These are phyloP conservation scores for Suhomyces yuchorum DNA, from an alignment of 1,139 yeast species.

Conservation along the genomic window DNA sequence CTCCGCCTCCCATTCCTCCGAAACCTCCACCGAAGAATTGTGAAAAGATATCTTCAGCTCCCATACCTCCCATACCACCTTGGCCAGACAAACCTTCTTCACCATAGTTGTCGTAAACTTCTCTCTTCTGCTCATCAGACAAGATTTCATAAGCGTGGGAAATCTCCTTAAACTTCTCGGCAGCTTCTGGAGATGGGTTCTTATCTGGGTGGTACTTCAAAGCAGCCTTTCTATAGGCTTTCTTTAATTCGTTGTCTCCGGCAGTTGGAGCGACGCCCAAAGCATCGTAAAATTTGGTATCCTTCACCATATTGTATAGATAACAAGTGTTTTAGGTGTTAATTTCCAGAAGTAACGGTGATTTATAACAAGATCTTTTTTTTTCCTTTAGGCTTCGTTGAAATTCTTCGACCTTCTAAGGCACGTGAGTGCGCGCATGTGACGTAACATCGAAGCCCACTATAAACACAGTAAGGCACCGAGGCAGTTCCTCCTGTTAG, in stretches of 20 bases:
- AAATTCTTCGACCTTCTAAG: conserved; percentile 12
- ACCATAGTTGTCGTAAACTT: conserved; percentile 86
- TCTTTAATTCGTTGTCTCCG: conserved; percentile 80
- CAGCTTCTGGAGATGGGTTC: conserved; percentile 78
- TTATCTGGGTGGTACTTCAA: conserved; percentile 96
- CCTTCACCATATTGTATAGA: conserved; percentile 69
- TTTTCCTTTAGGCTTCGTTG: conserved; percentile 11
- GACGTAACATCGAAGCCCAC: conserved; percentile 3
- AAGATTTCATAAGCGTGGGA: conserved; percentile 89
- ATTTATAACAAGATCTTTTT: conserved; percentile 7
- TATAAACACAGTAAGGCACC: not conserved
- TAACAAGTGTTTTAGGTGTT: not conserved
- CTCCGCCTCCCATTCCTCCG: conserved; percentile 57
- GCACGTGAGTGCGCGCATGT: conserved; percentile 11
- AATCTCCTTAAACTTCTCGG: conserved; percentile 92
- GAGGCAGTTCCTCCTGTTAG: not conserved
- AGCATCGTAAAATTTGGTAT: conserved; percentile 82
- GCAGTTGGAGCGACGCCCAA: conserved; percentile 84
- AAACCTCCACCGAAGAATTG: conserved; percentile 86
- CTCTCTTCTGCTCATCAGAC: conserved; percentile 86
- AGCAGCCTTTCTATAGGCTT: conserved; percentile 93
- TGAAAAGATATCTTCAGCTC: conserved; percentile 87
- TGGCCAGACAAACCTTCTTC: conserved; percentile 84
- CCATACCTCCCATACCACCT: conserved; percentile 73
- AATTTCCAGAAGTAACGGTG: conserved; percentile 5